A percentile compares a stretch with the other conserved stretches of the same genome.
Conservation (phyloP, 768 basidiomycete species). For the Sporobolomyces phaffii region DNA sequence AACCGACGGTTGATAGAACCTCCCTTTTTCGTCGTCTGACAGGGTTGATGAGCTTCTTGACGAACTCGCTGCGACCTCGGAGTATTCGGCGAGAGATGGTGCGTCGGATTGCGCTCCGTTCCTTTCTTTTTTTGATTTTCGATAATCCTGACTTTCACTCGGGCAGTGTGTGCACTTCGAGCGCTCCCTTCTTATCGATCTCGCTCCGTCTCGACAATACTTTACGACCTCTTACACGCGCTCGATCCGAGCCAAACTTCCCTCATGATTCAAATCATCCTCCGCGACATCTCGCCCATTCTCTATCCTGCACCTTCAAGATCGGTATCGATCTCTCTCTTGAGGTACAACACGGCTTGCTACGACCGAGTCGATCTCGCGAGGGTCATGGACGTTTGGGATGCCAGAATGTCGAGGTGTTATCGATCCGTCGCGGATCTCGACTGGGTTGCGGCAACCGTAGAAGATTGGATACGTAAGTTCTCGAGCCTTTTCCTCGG, state of each 20-base stretch:
- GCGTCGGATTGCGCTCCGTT: no score
- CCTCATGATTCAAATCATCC: conserved; percentile 75
- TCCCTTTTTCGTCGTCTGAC: conserved; percentile 47
- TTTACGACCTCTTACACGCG: conserved; percentile 58
- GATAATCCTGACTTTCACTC: neutral
- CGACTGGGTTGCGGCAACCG: conserved; percentile 53
- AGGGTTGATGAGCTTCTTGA: conserved; percentile 65
- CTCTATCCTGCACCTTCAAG: conserved; percentile 60
- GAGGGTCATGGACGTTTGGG: conserved; percentile 69
- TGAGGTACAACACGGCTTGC: conserved; percentile 57
- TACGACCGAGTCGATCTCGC: conserved; percentile 56
- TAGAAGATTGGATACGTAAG: conserved; percentile 46
- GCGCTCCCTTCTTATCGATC: conserved; percentile 19
- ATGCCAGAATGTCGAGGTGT: conserved; percentile 56
- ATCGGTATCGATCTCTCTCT: conserved; percentile 54
- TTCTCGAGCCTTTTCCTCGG: neutral
- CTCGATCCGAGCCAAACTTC: conserved; percentile 62
- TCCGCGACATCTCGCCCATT: conserved; percentile 76
- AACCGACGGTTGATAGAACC: neutral
- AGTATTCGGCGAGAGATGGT: conserved; percentile 52
- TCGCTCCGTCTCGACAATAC: conserved; percentile 48
- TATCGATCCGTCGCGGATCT: conserved; percentile 58
- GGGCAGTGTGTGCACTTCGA: neutral
- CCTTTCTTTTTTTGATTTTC: no score
- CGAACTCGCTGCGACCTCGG: conserved; percentile 64